Conservation (phyloP, 2,329 filamentous ascomycete genomes). For the Xylogone sp. region DNA sequence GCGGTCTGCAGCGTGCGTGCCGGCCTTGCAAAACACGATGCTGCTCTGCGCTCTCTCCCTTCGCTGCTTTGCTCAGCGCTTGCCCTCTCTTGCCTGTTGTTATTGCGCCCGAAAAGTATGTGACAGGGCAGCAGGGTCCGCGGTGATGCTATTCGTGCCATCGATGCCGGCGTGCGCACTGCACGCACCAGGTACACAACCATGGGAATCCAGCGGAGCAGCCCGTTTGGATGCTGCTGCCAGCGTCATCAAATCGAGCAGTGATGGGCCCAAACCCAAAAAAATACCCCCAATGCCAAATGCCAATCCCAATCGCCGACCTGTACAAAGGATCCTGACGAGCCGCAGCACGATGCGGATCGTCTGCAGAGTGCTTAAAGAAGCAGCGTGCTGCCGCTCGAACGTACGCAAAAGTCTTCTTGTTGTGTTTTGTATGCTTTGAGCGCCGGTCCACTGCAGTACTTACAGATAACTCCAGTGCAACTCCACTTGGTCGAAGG, state of each 20-base stretch:
- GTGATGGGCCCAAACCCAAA: neutral
- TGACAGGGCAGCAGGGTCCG: neutral
- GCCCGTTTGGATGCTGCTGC: neutral
- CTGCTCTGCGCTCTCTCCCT: no score
- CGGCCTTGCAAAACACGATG: no score
- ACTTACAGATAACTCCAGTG: no score
- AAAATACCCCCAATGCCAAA: no score
- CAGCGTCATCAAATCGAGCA: neutral
- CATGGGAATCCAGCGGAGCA: neutral
- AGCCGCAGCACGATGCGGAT: neutral
- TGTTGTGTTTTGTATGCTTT: neutral
- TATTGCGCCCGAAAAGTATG: neutral
- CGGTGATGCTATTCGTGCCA: neutral
- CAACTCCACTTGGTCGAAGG: no score
- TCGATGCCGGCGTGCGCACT: no score
- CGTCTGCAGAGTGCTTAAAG: neutral
- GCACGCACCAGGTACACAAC: neutral
- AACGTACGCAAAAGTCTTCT: neutral
- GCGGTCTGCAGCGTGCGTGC: neutral
- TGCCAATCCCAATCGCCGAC: neutral
- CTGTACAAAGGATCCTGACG: neutral
- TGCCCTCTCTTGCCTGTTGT: neutral
- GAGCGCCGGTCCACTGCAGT: neutral
- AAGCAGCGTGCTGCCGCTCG: neutral
- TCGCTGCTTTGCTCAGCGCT: no score